Evolutionary conservation across 2,329 filamentous ascomycete species (phyloP).

Genomic region (Fusarium zealandicum): DNA sequence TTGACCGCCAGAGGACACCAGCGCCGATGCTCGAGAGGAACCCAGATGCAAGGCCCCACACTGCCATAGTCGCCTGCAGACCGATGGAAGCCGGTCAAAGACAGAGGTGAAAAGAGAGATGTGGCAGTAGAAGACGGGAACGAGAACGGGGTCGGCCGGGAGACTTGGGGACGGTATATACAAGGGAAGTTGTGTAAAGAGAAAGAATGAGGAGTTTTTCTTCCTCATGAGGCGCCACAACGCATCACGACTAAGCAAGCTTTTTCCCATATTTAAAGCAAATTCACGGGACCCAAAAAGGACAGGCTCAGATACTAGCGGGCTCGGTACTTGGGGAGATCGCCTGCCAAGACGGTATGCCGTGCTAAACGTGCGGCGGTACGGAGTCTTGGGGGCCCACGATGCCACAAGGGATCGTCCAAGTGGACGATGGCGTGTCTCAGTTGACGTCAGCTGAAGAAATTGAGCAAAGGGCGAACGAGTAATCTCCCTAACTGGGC

Average conservation of each 20-base stretch:
- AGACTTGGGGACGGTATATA: not conserved
- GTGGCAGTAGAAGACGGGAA: not conserved
- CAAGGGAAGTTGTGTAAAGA: not conserved
- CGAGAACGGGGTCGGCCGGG: not conserved
- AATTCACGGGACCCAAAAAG: not conserved
- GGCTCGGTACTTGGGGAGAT: not conserved
- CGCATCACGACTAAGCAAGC: not conserved
- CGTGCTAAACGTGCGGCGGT: too few relatives aligned
- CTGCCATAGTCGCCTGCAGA: constrained; percentile 9
- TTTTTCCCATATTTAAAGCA: not conserved
- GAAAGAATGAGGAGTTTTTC: not conserved
- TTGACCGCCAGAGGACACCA: constrained; percentile 29
- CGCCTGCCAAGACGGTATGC: too few relatives aligned
- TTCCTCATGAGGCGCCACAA: not conserved
- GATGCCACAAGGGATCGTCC: not conserved
- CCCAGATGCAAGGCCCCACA: not conserved
- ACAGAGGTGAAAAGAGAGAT: too few relatives aligned
- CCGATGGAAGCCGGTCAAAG: too few relatives aligned
- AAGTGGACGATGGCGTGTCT: not conserved
- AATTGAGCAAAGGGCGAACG: not conserved
- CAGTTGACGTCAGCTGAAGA: not conserved
- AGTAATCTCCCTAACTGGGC: not conserved
- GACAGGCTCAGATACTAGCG: not conserved
- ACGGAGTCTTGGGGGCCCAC: not conserved
- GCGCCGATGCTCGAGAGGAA: constrained; percentile 33